Evolutionary conservation across 768 basidiomycete genomes (phyloP), one percentile per base, ranked within the genome.

Genomic region (Lactarius sp.): DNA sequence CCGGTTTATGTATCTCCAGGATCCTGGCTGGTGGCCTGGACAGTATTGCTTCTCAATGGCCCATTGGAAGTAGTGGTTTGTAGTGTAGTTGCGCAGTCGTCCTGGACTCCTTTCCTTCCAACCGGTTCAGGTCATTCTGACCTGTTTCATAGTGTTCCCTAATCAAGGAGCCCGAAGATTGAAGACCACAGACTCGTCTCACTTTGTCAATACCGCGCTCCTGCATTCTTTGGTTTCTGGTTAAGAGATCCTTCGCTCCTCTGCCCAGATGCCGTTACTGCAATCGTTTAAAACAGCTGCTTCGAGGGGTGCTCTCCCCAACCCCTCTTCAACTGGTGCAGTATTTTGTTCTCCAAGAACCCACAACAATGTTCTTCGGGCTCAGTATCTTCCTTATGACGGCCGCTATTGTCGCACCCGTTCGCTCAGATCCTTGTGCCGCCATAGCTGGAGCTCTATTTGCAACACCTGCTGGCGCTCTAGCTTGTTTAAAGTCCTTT

Each of bases 401-500:
- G 50, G 47, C 13, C 18, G 59, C 14, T 18, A 31, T 33, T n/a
- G 53, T 49, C 22, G 31, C 34, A 8, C 49, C 59, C 6, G 34
- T 44, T 2, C 12, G 0, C 41, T 41, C 53, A 22, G 65, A 66
- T 34, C 49, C 57, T 34, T 66, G 65, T n/a, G 31, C 58, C 6
- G 33, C 44, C n/a, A 64, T 66, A 34, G 52, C 62, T 2, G 65
- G 62, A 6, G 2, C 34, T 0, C 22, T 18, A 6, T 66, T 59
- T 22, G 34, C 27, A 13, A 44, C 13, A 4, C 65, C 62, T 5
- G 27, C 47, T 6, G 53, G 64, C 10, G 3, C 31, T 4, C 37
- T 50, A 5, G 57, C 62, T 44, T 74, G 73, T 59, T 60, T 70
- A 31, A 71, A 56, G 60, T 70, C 71, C 14, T 78, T 77, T 65